phyloP scores from a whole-genome alignment of 2,329 filamentous ascomycete species.

The Orbilia quercus region DNA sequence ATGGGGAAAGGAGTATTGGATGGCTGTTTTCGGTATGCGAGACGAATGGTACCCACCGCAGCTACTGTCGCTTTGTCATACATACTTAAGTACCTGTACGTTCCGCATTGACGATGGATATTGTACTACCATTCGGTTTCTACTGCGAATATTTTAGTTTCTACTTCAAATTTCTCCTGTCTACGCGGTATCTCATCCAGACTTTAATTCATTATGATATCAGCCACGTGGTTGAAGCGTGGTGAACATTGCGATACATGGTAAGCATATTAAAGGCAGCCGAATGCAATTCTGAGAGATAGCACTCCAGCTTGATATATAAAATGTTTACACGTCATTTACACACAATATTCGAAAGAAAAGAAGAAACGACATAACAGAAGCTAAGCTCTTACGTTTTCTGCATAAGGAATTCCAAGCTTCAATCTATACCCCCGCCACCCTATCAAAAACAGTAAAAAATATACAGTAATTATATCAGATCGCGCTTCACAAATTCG shows the following conservation, averaged over 20 bases:
- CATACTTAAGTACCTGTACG: too few relatives aligned
- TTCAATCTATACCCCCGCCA: slow-evolving; percentile 28
- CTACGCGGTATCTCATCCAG: too few relatives aligned
- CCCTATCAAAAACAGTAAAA: neutral
- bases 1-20: slow-evolving; percentile 56
- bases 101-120: too few relatives aligned
- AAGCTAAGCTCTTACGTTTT: neutral
- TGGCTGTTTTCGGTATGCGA: slow-evolving; percentile 34
- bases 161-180: too few relatives aligned
- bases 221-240: too few relatives aligned
- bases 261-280: neutral
- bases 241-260: too few relatives aligned
- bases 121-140: too few relatives aligned
- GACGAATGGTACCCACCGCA: slow-evolving; percentile 11
- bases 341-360: slow-evolving; percentile 2
- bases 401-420: neutral
- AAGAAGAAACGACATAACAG: neutral
- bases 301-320: slow-evolving; percentile 26
- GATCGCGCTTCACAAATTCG: slow-evolving; percentile 94
- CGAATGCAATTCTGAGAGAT: slow-evolving; percentile 35
- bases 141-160: too few relatives aligned
- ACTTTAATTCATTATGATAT: too few relatives aligned
- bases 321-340: slow-evolving; percentile 40
- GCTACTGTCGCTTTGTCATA: neutral
- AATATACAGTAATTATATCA: slow-evolving; percentile 73